A percentile compares a stretch with the other conserved stretches of the same genome.
phyloP scores from a whole-genome alignment of 116 monocot species.

The Dioscorea cayenensis region DNA sequence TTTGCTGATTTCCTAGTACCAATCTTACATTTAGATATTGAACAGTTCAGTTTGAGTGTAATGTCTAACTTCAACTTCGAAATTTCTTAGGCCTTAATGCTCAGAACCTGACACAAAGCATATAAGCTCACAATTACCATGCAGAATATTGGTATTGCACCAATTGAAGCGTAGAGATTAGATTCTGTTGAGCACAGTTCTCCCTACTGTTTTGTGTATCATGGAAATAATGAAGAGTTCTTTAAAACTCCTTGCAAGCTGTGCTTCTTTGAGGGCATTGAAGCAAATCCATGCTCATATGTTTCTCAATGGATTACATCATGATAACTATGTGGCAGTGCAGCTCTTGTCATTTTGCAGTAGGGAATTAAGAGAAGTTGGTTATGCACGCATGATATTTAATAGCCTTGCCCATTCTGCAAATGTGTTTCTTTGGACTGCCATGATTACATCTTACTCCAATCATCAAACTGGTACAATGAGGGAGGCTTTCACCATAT shows the following conservation, averaged over 20 bases:
- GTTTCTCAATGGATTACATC: constrained; percentile 16
- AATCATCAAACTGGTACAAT: constrained; percentile 2
- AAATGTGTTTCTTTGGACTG: constrained; percentile 43
- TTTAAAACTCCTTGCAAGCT: constrained; percentile 22
- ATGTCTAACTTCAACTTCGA: not conserved
- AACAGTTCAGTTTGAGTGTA: not conserved
- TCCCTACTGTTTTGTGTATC: constrained; percentile 4
- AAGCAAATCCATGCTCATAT: constrained; percentile 39
- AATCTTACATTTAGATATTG: not conserved
- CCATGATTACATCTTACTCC: constrained; percentile 35
- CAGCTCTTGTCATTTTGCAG: constrained; percentile 34
- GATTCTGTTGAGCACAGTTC: not conserved
- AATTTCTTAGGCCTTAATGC: not conserved
- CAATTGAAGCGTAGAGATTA: not conserved
- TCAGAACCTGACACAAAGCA: not conserved
- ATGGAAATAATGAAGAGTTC: constrained; percentile 2
- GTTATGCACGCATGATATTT: constrained; percentile 35
- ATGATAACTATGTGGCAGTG: constrained; percentile 38
- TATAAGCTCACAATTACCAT: not conserved
- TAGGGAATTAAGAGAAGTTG: constrained; percentile 16
- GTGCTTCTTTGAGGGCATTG: constrained; percentile 19
- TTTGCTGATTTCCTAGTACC: not conserved
- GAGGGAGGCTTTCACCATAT: constrained; percentile 23
- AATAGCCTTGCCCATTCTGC: constrained; percentile 14
- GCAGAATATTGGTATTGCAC: not conserved